Evolutionary conservation across 257 asterid genomes (phyloP).

Genomic region (Ajuga chamaepitys): DNA sequence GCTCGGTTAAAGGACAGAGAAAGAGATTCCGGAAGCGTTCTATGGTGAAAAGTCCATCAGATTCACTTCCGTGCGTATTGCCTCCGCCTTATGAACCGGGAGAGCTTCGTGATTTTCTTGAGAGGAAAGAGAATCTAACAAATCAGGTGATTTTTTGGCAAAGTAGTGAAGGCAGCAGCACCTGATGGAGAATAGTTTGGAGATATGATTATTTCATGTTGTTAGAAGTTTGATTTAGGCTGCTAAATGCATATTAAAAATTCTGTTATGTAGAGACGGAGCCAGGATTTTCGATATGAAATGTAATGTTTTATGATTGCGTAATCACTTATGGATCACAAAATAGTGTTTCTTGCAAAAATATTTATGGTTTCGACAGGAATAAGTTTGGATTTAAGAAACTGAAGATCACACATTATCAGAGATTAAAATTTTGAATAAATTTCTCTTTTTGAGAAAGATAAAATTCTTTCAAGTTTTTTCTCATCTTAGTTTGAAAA

Average conservation of each 20-base stretch:
- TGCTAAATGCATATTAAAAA: too few species aligned
- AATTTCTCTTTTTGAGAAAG: neutral
- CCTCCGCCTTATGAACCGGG: conserved; percentile 29
- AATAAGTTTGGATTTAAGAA: too few species aligned
- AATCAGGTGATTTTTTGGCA: conserved; percentile 39
- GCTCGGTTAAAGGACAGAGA: conserved; percentile 50
- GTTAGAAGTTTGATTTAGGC: too few species aligned
- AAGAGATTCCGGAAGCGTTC: conserved; percentile 49
- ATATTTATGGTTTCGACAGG: too few species aligned
- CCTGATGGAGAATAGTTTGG: neutral
- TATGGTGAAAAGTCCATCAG: conserved; percentile 42
- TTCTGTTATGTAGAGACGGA: too few species aligned
- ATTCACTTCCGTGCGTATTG: conserved; percentile 45
- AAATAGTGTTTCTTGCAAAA: neutral
- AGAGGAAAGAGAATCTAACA: conserved; percentile 34
- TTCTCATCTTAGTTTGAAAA: too few species aligned
- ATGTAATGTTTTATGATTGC: neutral
- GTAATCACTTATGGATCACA: neutral
- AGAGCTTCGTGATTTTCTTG: conserved; percentile 24
- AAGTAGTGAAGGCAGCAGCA: neutral
- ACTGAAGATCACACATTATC: too few species aligned
- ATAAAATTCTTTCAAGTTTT: neutral
- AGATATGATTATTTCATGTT: neutral
- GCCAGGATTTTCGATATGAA: neutral
- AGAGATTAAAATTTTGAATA: neutral